Evolutionary conservation across 73 alveolate species (phyloP).

Genomic region (Effrenium voratum): DNA sequence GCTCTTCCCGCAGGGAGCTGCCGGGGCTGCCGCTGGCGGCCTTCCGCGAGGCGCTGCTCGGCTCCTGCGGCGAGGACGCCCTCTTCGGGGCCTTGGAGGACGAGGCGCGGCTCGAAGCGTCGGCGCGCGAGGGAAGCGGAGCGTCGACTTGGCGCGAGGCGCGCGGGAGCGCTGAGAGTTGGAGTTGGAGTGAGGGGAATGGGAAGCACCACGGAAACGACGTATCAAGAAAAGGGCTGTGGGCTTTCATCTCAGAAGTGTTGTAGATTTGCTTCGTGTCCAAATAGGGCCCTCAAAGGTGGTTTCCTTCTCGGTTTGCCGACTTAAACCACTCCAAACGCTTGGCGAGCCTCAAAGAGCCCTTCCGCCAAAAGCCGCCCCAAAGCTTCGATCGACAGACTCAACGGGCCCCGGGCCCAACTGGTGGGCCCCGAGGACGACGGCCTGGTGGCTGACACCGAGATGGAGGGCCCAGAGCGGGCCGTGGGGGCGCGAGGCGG

Average conservation of each 20-base stretch:
- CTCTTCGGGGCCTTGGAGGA: constrained; percentile 64
- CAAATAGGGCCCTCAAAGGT: too few species aligned
- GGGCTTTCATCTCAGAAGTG: neutral
- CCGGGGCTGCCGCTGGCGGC: neutral
- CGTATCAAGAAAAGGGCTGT: neutral
- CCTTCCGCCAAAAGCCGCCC: neutral
- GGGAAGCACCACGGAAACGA: neutral
- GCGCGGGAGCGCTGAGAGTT: neutral
- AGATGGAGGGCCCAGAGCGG: constrained; percentile 68
- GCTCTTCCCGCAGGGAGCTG: neutral
- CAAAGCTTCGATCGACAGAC: neutral
- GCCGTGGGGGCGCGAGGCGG: constrained; percentile 18
- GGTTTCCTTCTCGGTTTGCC: neutral
- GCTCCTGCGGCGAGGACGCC: constrained; percentile 71
- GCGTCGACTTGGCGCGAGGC: neutral
- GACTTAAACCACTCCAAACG: neutral
- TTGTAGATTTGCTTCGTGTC: neutral
- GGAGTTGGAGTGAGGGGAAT: neutral
- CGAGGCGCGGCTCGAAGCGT: neutral
- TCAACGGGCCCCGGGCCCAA: neutral
- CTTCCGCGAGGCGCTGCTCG: constrained; percentile 20
- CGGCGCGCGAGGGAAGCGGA: neutral
- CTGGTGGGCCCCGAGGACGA: constrained; percentile 19
- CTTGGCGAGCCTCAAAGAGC: neutral
- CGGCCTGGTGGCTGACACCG: constrained; percentile 68